phyloP scores from a whole-genome alignment of 805 yeast species.

The Zygosaccharomyces lentus region DNA sequence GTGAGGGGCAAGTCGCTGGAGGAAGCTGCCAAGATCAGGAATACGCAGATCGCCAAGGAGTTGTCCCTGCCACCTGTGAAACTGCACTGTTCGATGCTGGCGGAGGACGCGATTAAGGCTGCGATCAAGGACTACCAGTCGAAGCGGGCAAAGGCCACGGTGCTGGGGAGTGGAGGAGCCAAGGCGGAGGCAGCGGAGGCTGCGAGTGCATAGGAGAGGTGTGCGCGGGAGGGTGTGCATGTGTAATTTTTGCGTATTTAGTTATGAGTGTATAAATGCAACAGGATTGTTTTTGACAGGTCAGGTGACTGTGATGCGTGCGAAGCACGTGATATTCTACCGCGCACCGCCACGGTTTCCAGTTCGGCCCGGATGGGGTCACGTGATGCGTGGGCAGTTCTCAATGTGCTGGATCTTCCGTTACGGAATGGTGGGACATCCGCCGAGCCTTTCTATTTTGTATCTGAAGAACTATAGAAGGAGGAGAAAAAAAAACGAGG shows the following conservation, averaged over 20 bases:
- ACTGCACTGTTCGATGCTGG: slow-evolving; percentile 96
- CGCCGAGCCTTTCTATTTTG: too few species aligned
- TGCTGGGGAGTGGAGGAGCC: slow-evolving; percentile 7
- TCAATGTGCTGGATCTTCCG: too few species aligned
- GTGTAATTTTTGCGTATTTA: neutral
- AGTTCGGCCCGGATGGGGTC: too few species aligned
- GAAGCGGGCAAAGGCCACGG: slow-evolving; percentile 50
- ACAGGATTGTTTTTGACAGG: neutral
- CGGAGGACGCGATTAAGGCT: slow-evolving; percentile 97
- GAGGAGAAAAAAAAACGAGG: too few species aligned
- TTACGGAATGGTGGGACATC: too few species aligned
- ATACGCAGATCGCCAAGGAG: slow-evolving; percentile 92
- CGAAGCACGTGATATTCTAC: too few species aligned
- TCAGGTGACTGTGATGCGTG: neutral
- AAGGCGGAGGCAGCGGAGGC: neutral
- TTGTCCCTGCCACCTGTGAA: slow-evolving; percentile 94
- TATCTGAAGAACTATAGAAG: too few species aligned
- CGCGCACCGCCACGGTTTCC: too few species aligned
- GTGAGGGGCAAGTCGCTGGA: slow-evolving; percentile 93
- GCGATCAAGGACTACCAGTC: slow-evolving; percentile 93
- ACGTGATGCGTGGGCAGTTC: too few species aligned
- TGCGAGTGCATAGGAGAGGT: slow-evolving; percentile 1
- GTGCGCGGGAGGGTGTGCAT: too few species aligned
- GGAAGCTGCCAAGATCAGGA: slow-evolving; percentile 88
- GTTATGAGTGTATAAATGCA: neutral